Conservation (phyloP, 2,329 filamentous ascomycete species). For the Chrysosphaeria jannelii region DNA sequence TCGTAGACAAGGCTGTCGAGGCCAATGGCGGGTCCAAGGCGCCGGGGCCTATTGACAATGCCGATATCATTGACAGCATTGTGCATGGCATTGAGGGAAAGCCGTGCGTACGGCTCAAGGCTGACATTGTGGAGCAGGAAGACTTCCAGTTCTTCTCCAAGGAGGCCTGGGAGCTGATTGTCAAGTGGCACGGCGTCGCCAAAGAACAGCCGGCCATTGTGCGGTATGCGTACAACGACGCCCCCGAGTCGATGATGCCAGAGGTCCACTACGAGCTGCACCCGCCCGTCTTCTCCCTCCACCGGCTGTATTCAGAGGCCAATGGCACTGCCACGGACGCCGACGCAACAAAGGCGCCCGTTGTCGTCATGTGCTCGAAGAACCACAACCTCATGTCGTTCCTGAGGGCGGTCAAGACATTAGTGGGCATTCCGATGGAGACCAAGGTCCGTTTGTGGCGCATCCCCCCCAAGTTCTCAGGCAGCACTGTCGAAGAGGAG, state of each 20-base stretch:
- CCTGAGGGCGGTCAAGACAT: conserved; percentile 38
- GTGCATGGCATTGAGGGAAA: conserved; percentile 17
- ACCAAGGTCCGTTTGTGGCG: conserved; percentile 57
- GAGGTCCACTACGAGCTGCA: conserved; percentile 61
- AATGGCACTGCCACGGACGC: conserved; percentile 29
- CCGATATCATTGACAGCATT: conserved; percentile 40
- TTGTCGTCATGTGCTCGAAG: conserved; percentile 39
- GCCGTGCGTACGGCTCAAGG: conserved; percentile 43
- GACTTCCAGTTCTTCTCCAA: conserved; percentile 51
- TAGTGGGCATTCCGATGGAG: conserved; percentile 31
- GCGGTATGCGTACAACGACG: conserved; percentile 51
- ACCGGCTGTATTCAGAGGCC: conserved; percentile 39
- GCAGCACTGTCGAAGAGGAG: not conserved
- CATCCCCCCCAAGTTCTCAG: conserved; percentile 17
- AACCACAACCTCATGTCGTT: conserved; percentile 44
- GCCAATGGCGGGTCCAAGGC: conserved; percentile 4
- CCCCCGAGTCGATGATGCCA: conserved; percentile 20
- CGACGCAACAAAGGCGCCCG: conserved; percentile 27
- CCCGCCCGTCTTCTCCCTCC: conserved; percentile 58
- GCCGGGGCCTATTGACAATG: conserved; percentile 65
- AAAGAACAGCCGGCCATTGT: conserved; percentile 39
- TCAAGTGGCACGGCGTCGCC: conserved; percentile 55
- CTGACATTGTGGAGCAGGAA: conserved; percentile 32
- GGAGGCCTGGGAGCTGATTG: conserved; percentile 53
- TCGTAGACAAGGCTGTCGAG: conserved; percentile 22